Evolutionary conservation across 108 stramenopile species (phyloP), one percentile per base, ranked within the genome.

Genomic region (Skeletonema costatum): DNA sequence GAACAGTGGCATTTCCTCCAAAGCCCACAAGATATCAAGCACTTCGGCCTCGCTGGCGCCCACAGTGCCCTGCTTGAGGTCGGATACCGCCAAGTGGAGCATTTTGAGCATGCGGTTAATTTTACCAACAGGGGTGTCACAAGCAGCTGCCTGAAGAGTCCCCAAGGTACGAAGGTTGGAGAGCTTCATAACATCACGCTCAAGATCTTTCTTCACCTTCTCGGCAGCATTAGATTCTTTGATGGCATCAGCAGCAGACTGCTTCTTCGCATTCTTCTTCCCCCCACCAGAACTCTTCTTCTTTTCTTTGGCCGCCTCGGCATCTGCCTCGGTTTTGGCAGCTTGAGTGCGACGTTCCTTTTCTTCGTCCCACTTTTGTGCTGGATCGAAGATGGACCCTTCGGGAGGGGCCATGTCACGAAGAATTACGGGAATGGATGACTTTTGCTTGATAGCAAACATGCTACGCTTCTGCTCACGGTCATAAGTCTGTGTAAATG

Each of bases 61-160:
- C 60, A 92, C 87, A 17, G 84, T 39, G 59, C 92, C 94, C 51
- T 89, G 86, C 64, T 90, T 87, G 30, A 92, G 78, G 71, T 91
- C 92, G 29, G 73, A 89, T 25, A 93, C 88, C 7, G 92, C 90
- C 32, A 93, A 71, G 67, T 96, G 89, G 33, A 97, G 93, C 93
- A 97, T 97, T 86, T 98, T 97, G 81, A 99, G 80, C 95, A 99
- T 96, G 81, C 97, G 96, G 64, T 94, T 90, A 64, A 98, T 96
- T 78, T 94, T 93, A 70, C 98, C 98, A 35, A 89, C 71, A 25
- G 86, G 84, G 70, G 98, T 97, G 65, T 94, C 94, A 69, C 95
- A 94, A 64, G 83, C 83, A 17, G 97, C 94, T 59, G 92, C 92
- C 79, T 96, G 96, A 31, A 98, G 89, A 53, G 87, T 84, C 81